A percentile compares a stretch with the other conserved stretches of the same genome.
These are phyloP conservation scores for Phytophthora aleatoria DNA, from an alignment of 352 stramenopile genomes.

Conservation along the genomic window DNA sequence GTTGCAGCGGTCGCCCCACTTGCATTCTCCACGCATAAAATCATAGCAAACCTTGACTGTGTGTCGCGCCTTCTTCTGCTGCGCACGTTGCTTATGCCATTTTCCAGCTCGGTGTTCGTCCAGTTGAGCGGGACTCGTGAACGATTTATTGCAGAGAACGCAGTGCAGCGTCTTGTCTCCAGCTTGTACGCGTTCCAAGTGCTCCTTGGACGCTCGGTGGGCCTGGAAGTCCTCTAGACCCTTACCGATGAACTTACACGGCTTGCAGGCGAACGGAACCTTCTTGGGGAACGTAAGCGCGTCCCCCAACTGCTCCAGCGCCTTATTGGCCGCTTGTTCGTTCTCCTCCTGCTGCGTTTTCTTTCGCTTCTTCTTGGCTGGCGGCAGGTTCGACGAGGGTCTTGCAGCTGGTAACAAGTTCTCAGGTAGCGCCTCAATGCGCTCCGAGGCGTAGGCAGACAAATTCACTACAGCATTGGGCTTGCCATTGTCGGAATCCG, in stretches of 20 bases:
- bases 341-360: conserved; percentile 38
- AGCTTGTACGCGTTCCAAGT: conserved; percentile 44
- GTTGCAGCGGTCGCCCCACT: conserved; percentile 63
- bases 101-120: conserved; percentile 81
- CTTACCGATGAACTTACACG: conserved; percentile 77
- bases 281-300: conserved; percentile 69
- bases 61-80: conserved; percentile 71
- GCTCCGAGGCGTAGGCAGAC: conserved; percentile 68
- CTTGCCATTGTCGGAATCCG: conserved; percentile 31
- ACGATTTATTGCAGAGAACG: conserved; percentile 75
- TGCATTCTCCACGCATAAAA: conserved; percentile 78
- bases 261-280: conserved; percentile 84
- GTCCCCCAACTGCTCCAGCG: conserved; percentile 44
- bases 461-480: conserved; percentile 56
- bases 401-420: conserved; percentile 53
- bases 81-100: conserved; percentile 79
- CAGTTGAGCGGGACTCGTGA: conserved; percentile 77
- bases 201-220: conserved; percentile 54
- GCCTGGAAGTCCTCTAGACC: conserved; percentile 67
- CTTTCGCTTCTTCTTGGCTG: conserved; percentile 50
- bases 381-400: conserved; percentile 25
- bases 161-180: conserved; percentile 49
- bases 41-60: conserved; percentile 84
- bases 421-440: conserved; percentile 64
- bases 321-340: conserved; percentile 31